Evolutionary conservation across 805 yeast genomes (phyloP), one percentile per base, ranked within the genome.

Genomic region (Babjeviella inositovora): DNA sequence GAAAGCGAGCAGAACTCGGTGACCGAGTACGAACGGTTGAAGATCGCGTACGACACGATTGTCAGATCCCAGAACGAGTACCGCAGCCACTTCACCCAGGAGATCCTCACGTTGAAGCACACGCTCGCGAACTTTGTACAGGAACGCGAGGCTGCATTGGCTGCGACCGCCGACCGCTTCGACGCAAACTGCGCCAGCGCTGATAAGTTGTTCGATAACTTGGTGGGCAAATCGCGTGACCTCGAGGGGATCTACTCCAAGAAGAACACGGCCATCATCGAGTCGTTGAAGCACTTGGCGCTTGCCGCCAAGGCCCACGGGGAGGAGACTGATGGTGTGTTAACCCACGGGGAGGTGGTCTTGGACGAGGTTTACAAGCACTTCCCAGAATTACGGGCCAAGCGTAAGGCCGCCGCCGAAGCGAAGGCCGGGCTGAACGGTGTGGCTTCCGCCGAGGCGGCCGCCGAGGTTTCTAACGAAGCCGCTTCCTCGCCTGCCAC

Each of bases 41-140:
- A 69, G 34, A 55, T 55, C 14, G 62, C 74, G 5, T 70, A 73
- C 39, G 75, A 71, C 31, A 59, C 71, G 0, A 39, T 74, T 14
- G 45, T 65, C 13, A 50, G 55, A 2, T 47, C 67, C 4, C 73
- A 68, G 30, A 46, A 47, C 23, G 65, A 67, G 27, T 69, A 64
- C 38, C 63, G 65, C 33, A 43, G 37, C 9, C 59, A 59, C 27
- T 66, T 63, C 32, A 53, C 45, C 23, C 35, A 43, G 20, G 67
- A 69, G 35, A 31, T 71, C 8, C 32, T 34, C 6, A 38, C 37
- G 5, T 33, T 70, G 23, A 45, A 53, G 15, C 30, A 38, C 1
- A 43, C 47, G 28, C 41, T 69, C 18, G 45, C 48, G 7, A 27
- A 32, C 1, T 60, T 50, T 31, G 50, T 64, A 19, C 29, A 31